Conservation (phyloP, 345 rosid genomes). For the Bruguiera parviflora region DNA sequence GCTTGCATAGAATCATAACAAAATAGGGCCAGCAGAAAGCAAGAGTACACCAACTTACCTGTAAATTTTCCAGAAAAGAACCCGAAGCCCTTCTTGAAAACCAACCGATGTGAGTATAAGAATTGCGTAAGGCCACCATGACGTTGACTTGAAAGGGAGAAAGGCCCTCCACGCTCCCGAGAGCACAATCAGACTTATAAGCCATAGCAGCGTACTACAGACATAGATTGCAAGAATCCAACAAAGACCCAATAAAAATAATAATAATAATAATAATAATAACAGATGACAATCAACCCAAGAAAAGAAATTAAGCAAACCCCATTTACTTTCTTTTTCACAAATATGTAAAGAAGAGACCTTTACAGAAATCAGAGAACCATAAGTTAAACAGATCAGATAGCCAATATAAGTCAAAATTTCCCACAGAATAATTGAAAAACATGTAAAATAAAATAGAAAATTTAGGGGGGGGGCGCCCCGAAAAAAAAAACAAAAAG, state of each 20-base stretch:
- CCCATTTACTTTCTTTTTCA: neutral
- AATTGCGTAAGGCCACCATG: slow-evolving; percentile 78
- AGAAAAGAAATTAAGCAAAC: neutral
- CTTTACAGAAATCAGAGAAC: too few species aligned
- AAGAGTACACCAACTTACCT: slow-evolving; percentile 42
- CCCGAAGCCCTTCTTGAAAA: slow-evolving; percentile 87
- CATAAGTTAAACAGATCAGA: too few species aligned
- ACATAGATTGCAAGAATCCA: slow-evolving; percentile 10
- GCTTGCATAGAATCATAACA: neutral
- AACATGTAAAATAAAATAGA: neutral
- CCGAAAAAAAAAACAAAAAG: neutral
- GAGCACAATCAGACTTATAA: slow-evolving; percentile 71
- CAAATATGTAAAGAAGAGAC: neutral
- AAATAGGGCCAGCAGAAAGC: neutral
- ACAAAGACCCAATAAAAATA: slow-evolving; percentile 7
- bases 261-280: neutral
- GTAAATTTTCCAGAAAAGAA: slow-evolving; percentile 80
- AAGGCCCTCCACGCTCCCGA: slow-evolving; percentile 90
- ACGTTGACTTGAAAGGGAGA: slow-evolving; percentile 71
- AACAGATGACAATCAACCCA: neutral
- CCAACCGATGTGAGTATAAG: slow-evolving; percentile 74
- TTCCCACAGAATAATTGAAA: too few species aligned
- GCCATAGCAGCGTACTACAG: slow-evolving; percentile 86
- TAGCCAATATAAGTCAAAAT: too few species aligned
- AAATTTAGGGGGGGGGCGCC: too few species aligned